These are phyloP conservation scores for Dryas octopetala DNA, from an alignment of 306 rosid species.

Conservation along the genomic window DNA sequence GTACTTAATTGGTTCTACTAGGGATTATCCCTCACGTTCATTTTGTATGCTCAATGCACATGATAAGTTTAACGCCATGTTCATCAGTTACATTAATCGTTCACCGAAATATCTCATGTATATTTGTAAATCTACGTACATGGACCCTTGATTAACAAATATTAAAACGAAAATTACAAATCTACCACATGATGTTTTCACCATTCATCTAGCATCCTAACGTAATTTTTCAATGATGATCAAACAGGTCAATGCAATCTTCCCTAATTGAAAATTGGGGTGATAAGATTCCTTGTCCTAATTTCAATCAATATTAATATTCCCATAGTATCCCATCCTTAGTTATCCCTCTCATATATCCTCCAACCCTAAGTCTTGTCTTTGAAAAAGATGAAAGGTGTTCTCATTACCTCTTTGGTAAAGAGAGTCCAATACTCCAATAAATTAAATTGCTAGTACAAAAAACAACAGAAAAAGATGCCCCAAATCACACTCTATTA, in stretches of 20 bases:
- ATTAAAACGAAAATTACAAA: neutral
- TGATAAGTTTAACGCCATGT: too few species aligned
- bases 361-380: constrained; percentile 17
- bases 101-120: too few species aligned
- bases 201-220: neutral
- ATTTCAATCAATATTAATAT: constrained; percentile 25
- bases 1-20: too few species aligned
- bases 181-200: neutral
- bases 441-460: constrained; percentile 41
- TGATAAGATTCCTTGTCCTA: constrained; percentile 27
- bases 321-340: constrained; percentile 34
- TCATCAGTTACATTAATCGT: too few species aligned
- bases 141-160: too few species aligned
- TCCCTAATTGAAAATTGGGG: constrained; percentile 10
- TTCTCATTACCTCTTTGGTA: constrained; percentile 52
- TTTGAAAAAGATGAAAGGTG: constrained; percentile 45
- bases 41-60: too few species aligned
- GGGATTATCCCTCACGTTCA: too few species aligned
- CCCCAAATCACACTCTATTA: constrained; percentile 45
- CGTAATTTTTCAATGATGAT: neutral
- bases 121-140: too few species aligned
- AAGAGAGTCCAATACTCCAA: constrained; percentile 58
- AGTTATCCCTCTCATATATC: constrained; percentile 27
- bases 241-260: neutral
- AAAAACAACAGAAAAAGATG: constrained; percentile 46